Evolutionary conservation across 306 rosid genomes (phyloP).

Genomic region (Sicyos baderoa): DNA sequence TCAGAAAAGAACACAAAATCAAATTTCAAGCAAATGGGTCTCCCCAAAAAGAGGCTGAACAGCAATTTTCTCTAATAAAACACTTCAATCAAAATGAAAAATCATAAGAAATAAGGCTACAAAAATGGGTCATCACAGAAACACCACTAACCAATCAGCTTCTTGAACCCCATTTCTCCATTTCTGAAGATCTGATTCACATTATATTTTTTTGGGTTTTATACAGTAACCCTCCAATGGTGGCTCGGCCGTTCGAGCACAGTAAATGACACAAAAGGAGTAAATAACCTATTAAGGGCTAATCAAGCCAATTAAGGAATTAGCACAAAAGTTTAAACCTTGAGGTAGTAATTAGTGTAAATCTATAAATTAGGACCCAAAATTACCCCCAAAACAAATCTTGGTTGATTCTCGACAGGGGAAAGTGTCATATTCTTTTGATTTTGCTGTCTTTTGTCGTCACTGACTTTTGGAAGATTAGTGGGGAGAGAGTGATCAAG

Average conservation of each 20-base stretch:
- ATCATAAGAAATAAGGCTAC: constrained; percentile 26
- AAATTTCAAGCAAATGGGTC: constrained; percentile 31
- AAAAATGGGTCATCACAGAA: constrained; percentile 27
- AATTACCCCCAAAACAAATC: neutral
- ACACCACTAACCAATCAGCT: constrained; percentile 30
- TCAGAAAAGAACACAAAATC: constrained; percentile 22
- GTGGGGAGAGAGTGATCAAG: constrained; percentile 17
- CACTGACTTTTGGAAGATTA: constrained; percentile 15
- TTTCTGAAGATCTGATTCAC: constrained; percentile 10
- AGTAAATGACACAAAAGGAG: constrained; percentile 21
- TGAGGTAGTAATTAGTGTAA: neutral
- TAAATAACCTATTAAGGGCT: constrained; percentile 4
- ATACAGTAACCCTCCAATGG: constrained; percentile 15
- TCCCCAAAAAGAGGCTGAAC: constrained; percentile 26
- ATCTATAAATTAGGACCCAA: neutral
- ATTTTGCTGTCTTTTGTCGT: constrained; percentile 32
- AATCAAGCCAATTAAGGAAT: neutral
- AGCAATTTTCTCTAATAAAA: constrained; percentile 3
- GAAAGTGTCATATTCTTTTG: constrained; percentile 30
- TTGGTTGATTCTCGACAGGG: constrained; percentile 17
- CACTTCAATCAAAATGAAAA: constrained; percentile 29
- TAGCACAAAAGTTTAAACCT: neutral
- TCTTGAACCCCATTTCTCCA: neutral
- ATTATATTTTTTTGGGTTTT: constrained; percentile 8
- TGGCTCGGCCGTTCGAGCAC: constrained; percentile 31